Evolutionary conservation across 352 stramenopile species (phyloP), one percentile per base, ranked within the genome.

Genomic region (Phytophthora parvispora): DNA sequence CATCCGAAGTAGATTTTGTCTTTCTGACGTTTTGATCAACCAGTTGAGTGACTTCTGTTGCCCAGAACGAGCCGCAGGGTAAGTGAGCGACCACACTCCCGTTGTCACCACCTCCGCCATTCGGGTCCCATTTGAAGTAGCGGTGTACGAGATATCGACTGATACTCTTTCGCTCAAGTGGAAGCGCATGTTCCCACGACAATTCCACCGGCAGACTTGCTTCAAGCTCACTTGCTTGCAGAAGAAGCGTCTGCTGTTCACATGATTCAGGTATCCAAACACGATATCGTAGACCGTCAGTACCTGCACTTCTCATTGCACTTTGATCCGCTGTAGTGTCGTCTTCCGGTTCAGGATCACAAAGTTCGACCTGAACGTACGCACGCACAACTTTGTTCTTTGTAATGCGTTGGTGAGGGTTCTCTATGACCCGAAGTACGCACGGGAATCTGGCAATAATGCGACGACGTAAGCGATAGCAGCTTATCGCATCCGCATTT

Each of bases 281-380:
- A 13, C 81, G 84, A 55, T 83, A 87, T 5, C 61, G 53, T 18
- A 87, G 60, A 29, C 36, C 28, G 22, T 71, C 28, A 9, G 31
- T n/a, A 13, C 28, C 20, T 43, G n/a, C 9, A 6, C 12, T 47
- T 42, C 22, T 36, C 22, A 10, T 7, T 9, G 32, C 15, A 22
- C 13, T 22, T 24, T 20, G 54, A 4, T 66, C 12, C 24, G 6
- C 25, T 34, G 16, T 28, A 15, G 0, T 42, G 24, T 64, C 42
- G 16, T 32, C 34, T 13, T 49, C 28, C 10, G 54, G 16, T 48
- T 72, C 49, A 7, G 54, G 25, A 9, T 68, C 60, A 10, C 70
- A 67, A 0, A 83, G 70, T 40, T 94, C 87, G 8, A 85, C 82
- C 64, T 94, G 85, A 7, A 92, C 59, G 51, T 91, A 91, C 25